Percentiles rank a stretch among this genome's conserved stretches.
phyloP scores from a whole-genome alignment of 768 basidiomycete genomes.

The Kwoniella mangroviensis region DNA sequence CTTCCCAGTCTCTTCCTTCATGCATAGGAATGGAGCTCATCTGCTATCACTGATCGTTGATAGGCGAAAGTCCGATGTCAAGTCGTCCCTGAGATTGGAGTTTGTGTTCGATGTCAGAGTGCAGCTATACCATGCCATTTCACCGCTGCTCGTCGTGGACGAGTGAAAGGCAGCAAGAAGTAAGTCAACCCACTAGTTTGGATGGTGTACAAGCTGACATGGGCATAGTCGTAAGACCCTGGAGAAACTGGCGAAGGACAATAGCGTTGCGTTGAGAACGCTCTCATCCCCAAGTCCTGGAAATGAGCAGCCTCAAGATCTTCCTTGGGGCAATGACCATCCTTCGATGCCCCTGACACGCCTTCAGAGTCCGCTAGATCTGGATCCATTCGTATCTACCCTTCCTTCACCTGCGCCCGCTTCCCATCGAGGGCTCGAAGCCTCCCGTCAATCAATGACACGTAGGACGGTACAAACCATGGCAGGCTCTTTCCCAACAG shows the following conservation, averaged over 20 bases:
- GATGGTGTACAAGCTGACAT: no score
- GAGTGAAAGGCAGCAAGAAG: slow-evolving; percentile 28
- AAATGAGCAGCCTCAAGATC: background rate
- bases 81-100: slow-evolving; percentile 7
- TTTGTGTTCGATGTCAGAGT: slow-evolving; percentile 13
- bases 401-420: background rate
- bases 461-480: slow-evolving; percentile 6
- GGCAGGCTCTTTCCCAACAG: slow-evolving; percentile 17
- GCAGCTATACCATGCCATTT: slow-evolving; percentile 20
- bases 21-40: background rate
- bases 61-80: slow-evolving; percentile 25
- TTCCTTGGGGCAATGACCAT: background rate
- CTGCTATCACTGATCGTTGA: background rate
- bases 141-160: slow-evolving; percentile 17
- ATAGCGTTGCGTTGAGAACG: background rate
- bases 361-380: slow-evolving; percentile 11
- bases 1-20: background rate
- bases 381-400: slow-evolving; percentile 13
- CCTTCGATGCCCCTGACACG: background rate
- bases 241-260: slow-evolving; percentile 4
- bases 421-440: background rate
- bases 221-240: slow-evolving; percentile 17
- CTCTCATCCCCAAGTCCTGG: background rate
- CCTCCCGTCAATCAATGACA: slow-evolving; percentile 8
- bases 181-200: slow-evolving; percentile 2